Evolutionary conservation across 345 rosid genomes (phyloP).

Genomic region (Eutrema japonicum): DNA sequence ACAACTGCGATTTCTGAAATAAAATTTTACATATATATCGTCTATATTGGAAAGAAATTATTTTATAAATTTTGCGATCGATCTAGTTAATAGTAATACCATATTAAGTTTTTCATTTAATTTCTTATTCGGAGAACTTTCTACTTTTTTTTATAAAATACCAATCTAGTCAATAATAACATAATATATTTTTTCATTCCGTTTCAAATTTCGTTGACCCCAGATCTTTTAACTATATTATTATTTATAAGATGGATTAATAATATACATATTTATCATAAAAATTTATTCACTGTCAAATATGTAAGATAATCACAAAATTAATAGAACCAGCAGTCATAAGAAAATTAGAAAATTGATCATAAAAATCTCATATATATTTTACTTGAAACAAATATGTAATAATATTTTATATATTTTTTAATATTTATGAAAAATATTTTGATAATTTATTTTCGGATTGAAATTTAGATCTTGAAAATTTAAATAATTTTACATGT

Average conservation of each 20-base stretch:
- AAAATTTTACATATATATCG: accelerated
- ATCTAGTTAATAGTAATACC: background rate
- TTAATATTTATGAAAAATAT: background rate
- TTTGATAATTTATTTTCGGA: background rate
- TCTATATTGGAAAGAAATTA: background rate
- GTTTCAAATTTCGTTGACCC: background rate
- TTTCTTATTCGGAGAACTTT: background rate
- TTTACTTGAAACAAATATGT: background rate
- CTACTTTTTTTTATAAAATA: background rate
- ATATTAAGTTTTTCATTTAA: background rate
- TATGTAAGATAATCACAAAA: background rate
- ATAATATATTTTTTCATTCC: background rate
- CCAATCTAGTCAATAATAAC: background rate
- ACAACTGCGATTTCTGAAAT: background rate
- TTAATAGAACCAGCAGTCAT: background rate
- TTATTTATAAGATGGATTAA: background rate
- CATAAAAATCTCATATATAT: background rate
- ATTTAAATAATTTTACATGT: background rate
- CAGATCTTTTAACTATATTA: background rate
- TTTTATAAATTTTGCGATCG: background rate
- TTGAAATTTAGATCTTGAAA: background rate
- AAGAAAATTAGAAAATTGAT: background rate
- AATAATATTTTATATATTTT: background rate
- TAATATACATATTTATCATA: background rate
- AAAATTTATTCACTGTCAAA: background rate